phyloP scores from a whole-genome alignment of 2,329 filamentous ascomycete genomes.

The Fusarium irregulare region DNA sequence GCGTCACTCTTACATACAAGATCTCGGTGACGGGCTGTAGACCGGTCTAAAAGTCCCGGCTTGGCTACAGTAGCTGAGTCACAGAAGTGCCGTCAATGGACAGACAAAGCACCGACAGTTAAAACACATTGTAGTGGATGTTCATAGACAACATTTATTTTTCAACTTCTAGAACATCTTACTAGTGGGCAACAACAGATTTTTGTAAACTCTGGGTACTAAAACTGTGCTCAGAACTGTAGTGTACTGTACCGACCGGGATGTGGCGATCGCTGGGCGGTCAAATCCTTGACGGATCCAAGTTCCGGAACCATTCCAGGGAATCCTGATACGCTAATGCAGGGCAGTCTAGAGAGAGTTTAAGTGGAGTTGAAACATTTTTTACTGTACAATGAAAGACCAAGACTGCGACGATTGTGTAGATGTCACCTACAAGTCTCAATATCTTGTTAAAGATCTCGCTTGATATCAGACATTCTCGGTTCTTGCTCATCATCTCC shows the following conservation, averaged over 20 bases:
- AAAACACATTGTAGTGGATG: no score
- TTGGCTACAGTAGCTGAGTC: neutral
- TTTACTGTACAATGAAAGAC: neutral
- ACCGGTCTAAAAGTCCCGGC: neutral
- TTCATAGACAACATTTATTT: no score
- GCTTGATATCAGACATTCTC: neutral
- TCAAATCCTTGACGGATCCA: neutral
- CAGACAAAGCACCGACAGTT: neutral
- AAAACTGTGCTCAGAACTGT: neutral
- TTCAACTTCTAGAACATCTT: neutral
- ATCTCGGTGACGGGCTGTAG: neutral
- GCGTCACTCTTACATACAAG: neutral
- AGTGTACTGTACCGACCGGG: neutral
- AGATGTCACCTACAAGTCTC: neutral
- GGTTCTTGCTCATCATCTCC: neutral
- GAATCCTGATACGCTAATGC: constrained; percentile 11
- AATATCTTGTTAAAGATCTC: neutral
- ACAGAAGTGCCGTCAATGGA: neutral
- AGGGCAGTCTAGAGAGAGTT: constrained; percentile 4
- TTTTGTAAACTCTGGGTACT: no score
- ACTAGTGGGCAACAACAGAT: no score
- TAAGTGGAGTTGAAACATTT: constrained; percentile 30
- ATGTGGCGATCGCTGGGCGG: constrained; percentile 9
- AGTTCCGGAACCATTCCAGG: neutral
- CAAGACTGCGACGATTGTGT: neutral